Percentiles rank a stretch among this genome's conserved stretches.
phyloP scores from a whole-genome alignment of 768 basidiomycete genomes.

The Coprinopsis sp. region DNA sequence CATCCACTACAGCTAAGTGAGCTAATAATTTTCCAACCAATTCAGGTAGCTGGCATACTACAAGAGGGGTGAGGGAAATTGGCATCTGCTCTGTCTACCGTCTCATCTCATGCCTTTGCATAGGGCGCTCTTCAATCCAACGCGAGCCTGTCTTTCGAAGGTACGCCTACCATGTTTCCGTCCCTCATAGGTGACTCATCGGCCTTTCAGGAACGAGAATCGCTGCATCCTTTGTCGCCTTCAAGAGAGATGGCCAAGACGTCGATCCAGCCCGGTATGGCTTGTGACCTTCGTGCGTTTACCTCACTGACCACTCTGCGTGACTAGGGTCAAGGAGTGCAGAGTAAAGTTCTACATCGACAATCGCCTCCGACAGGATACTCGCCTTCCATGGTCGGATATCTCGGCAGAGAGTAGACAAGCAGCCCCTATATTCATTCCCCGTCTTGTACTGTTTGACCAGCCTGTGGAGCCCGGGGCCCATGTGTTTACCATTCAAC shows the following conservation, averaged over 20 bases:
- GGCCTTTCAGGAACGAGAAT: background rate
- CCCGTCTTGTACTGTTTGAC: background rate
- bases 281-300: background rate
- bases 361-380: background rate
- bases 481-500: slow-evolving; percentile 11
- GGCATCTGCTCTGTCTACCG: background rate
- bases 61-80: background rate
- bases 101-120: background rate
- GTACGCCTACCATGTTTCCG: background rate
- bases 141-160: background rate
- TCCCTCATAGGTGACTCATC: background rate
- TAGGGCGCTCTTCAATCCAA: background rate
- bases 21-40: background rate
- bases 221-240: background rate
- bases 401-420: background rate
- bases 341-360: background rate
- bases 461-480: background rate
- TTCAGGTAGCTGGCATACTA: background rate
- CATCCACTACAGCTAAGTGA: too few relatives aligned
- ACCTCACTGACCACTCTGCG: background rate
- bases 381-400: background rate
- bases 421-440: background rate
- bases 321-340: background rate
- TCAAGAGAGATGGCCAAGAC: background rate
- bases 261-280: background rate